Evolutionary conservation across 169 alveolate species (phyloP).

Genomic region (Perkinsus marinus): DNA sequence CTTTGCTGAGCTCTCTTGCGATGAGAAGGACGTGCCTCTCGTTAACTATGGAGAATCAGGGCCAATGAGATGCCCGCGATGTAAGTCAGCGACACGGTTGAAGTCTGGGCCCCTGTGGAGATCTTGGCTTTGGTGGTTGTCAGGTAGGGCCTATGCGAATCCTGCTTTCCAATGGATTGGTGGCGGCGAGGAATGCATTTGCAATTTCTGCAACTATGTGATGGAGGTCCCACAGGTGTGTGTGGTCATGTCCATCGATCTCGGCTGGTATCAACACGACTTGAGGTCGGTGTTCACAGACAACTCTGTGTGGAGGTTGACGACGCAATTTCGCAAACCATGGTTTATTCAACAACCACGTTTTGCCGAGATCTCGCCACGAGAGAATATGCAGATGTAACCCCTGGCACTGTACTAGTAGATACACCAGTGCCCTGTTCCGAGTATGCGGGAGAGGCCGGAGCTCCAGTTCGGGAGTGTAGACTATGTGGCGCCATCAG

Average conservation of each 20-base stretch:
- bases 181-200: neutral
- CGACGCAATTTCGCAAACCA: too few relatives aligned
- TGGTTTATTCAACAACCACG: too few relatives aligned
- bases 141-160: neutral
- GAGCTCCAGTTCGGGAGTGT: neutral
- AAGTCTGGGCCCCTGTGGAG: too few relatives aligned
- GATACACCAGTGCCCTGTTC: neutral
- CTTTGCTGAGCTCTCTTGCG: neutral
- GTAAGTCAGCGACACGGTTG: too few relatives aligned
- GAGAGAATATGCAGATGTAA: too few relatives aligned
- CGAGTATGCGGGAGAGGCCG: neutral
- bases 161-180: neutral
- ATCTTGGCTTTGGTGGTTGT: neutral
- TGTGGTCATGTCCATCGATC: too few relatives aligned
- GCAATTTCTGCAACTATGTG: neutral
- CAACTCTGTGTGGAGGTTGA: too few relatives aligned
- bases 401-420: too few relatives aligned
- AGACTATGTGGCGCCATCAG: neutral
- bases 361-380: too few relatives aligned
- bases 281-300: too few relatives aligned
- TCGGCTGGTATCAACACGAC: too few relatives aligned
- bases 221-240: neutral
- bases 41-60: neutral
- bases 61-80: neutral
- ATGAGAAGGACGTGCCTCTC: neutral